phyloP scores from a whole-genome alignment of 192 early-diverging fungal genomes.

The Dimargaris xerosporica region DNA sequence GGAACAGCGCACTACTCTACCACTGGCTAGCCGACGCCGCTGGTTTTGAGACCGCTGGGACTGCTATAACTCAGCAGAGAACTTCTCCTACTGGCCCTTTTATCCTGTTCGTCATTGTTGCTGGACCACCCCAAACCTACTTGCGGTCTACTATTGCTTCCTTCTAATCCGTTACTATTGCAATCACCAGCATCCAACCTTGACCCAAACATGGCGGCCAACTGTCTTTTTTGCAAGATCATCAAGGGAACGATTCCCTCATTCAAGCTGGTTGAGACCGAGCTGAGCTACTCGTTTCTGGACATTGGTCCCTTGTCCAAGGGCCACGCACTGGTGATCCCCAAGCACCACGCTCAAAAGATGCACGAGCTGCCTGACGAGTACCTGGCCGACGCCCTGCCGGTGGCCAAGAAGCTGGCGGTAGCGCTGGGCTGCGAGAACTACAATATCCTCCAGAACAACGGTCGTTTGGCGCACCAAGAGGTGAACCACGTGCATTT shows the following conservation, averaged over 20 bases:
- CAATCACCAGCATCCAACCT: neutral
- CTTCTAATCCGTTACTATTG: neutral
- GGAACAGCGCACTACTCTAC: no score
- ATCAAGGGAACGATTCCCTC: constrained; percentile 71
- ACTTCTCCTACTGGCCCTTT: neutral
- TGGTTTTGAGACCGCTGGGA: no score
- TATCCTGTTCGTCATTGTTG: neutral
- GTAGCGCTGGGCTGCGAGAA: constrained; percentile 48
- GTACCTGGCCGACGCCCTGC: constrained; percentile 64
- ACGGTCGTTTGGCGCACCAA: constrained; percentile 59
- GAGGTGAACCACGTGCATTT: constrained; percentile 88
- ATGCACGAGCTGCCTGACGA: constrained; percentile 81
- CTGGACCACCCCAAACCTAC: neutral
- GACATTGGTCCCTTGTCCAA: constrained; percentile 64
- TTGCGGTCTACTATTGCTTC: neutral
- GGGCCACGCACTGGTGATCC: constrained; percentile 45
- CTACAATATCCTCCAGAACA: constrained; percentile 91
- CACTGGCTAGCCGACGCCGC: no score
- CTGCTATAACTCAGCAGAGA: no score
- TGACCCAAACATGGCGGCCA: constrained; percentile 27
- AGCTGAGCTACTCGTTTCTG: constrained; percentile 61
- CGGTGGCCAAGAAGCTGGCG: constrained; percentile 80
- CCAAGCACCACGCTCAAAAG: constrained; percentile 69
- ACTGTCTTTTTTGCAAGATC: constrained; percentile 92
- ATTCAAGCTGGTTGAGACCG: constrained; percentile 68